Percentiles rank a stretch among this genome's conserved stretches.
Evolutionary conservation across 768 basidiomycete genomes (phyloP).

Genomic region (Kwoniella newhampshirensis): DNA sequence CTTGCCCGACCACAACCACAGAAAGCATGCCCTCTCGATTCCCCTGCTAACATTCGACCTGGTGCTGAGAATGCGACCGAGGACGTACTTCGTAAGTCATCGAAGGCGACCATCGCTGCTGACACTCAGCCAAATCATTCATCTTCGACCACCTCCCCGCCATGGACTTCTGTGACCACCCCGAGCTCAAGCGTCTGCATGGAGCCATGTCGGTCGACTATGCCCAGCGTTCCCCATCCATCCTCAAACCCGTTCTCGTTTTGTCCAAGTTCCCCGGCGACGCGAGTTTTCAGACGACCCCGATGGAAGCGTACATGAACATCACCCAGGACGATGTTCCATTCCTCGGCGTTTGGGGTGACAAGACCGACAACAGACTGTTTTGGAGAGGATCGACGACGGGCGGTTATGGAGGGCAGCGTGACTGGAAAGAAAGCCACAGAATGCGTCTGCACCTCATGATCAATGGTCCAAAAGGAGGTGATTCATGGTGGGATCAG

Average conservation of each 20-base stretch:
- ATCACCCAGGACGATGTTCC: conserved; percentile 30
- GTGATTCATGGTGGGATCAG: conserved; percentile 51
- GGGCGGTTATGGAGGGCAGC: conserved; percentile 53
- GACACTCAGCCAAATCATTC: conserved; percentile 46
- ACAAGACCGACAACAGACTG: conserved; percentile 53
- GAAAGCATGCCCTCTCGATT: conserved; percentile 49
- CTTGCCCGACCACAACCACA: conserved; percentile 1
- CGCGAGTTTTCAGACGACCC: conserved; percentile 44
- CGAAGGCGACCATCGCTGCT: conserved; percentile 1
- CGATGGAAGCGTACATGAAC: conserved; percentile 51
- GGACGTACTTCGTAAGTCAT: conserved; percentile 33
- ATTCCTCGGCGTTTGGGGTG: conserved; percentile 51
- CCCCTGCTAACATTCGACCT: conserved; percentile 46
- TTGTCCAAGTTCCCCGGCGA: conserved; percentile 51
- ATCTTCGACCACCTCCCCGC: conserved; percentile 48
- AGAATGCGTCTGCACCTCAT: conserved; percentile 54
- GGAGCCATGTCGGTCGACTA: conserved; percentile 52
- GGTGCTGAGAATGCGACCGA: conserved; percentile 45
- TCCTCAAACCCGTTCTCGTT: conserved; percentile 47
- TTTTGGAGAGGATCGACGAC: conserved; percentile 57
- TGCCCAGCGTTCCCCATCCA: conserved; percentile 45
- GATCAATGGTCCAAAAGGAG: conserved; percentile 52
- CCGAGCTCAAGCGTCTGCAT: conserved; percentile 48
- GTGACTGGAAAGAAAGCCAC: conserved; percentile 55
- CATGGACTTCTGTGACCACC: conserved; percentile 52